Evolutionary conservation across 2,329 filamentous ascomycete genomes (phyloP).

Genomic region (Exophiala phaeomuriformis): DNA sequence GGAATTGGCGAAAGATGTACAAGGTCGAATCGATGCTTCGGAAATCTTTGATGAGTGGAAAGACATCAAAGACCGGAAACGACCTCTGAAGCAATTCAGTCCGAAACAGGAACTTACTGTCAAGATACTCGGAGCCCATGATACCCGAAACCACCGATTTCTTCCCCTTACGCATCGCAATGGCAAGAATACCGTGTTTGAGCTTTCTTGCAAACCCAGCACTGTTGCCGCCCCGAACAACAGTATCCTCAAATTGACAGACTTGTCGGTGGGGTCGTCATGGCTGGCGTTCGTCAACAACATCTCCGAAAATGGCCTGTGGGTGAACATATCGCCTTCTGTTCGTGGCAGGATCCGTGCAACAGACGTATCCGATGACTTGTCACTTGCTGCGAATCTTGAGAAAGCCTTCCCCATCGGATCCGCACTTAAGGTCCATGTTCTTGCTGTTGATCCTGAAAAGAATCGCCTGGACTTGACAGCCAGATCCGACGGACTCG

Average conservation of each 20-base stretch:
- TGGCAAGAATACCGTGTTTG: conserved; percentile 70
- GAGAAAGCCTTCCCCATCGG: conserved; percentile 77
- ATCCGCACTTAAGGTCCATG: conserved; percentile 75
- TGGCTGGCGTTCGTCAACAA: conserved; percentile 90
- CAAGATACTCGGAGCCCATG: conserved; percentile 77
- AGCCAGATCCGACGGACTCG: conserved; percentile 55
- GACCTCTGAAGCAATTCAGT: conserved; percentile 68
- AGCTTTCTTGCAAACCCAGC: conserved; percentile 73
- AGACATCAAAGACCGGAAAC: conserved; percentile 73
- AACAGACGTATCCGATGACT: conserved; percentile 79
- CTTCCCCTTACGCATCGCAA: conserved; percentile 82
- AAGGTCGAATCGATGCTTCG: conserved; percentile 88
- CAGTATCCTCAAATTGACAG: conserved; percentile 61
- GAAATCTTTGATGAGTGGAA: conserved; percentile 86
- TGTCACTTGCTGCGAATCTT: conserved; percentile 69
- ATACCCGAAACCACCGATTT: conserved; percentile 83
- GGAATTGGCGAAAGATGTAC: conserved; percentile 73
- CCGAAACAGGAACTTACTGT: conserved; percentile 64
- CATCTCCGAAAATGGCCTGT: conserved; percentile 67
- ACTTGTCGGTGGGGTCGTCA: conserved; percentile 62
- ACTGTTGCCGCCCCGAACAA: conserved; percentile 48
- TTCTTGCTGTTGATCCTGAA: conserved; percentile 63
- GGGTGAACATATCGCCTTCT: conserved; percentile 84
- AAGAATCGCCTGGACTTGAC: conserved; percentile 76
- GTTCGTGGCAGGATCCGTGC: conserved; percentile 76